Percentiles rank a stretch among this genome's conserved stretches.
Evolutionary conservation across 2,329 filamentous ascomycete species (phyloP).

Genomic region (Ceratocystis smalleyi): DNA sequence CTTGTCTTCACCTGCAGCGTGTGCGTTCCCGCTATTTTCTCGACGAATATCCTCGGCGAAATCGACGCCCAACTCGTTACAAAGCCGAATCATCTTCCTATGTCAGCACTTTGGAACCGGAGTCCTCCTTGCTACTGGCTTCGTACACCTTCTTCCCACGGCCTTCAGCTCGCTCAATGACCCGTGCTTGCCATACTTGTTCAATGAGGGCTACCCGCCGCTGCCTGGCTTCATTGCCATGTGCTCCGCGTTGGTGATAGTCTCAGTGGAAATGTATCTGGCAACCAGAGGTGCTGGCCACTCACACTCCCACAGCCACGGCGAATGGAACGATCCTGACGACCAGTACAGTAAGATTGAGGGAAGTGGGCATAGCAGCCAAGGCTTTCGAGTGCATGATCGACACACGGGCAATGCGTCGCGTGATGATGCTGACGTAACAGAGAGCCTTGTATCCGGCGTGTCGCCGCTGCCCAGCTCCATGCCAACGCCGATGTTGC

Average conservation of each 20-base stretch:
- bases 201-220: conserved; percentile 62
- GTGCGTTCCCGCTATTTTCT: conserved; percentile 50
- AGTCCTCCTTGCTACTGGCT: conserved; percentile 73
- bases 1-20: conserved; percentile 30
- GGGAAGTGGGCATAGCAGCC: neutral
- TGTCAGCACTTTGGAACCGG: conserved; percentile 67
- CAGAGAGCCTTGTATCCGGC: conserved; percentile 41
- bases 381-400: conserved; percentile 21
- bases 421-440: conserved; percentile 36
- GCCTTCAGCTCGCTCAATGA: conserved; percentile 52
- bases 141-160: conserved; percentile 59
- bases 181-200: conserved; percentile 60
- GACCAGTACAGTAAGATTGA: conserved; percentile 17
- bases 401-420: conserved; percentile 35
- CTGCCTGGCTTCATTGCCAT: conserved; percentile 72
- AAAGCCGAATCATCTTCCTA: conserved; percentile 46
- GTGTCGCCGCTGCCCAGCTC: conserved; percentile 43
- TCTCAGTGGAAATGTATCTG: conserved; percentile 77
- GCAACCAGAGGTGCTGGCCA: conserved; percentile 52
- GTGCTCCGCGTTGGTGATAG: conserved; percentile 65
- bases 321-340: conserved; percentile 34
- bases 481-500: conserved; percentile 24
- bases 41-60: conserved; percentile 29
- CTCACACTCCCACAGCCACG: conserved; percentile 39
- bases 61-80: conserved; percentile 21